A percentile compares a stretch with the other conserved stretches of the same genome.
phyloP scores from a whole-genome alignment of 441 rosid genomes.

The Rhodomyrtus psidioides region DNA sequence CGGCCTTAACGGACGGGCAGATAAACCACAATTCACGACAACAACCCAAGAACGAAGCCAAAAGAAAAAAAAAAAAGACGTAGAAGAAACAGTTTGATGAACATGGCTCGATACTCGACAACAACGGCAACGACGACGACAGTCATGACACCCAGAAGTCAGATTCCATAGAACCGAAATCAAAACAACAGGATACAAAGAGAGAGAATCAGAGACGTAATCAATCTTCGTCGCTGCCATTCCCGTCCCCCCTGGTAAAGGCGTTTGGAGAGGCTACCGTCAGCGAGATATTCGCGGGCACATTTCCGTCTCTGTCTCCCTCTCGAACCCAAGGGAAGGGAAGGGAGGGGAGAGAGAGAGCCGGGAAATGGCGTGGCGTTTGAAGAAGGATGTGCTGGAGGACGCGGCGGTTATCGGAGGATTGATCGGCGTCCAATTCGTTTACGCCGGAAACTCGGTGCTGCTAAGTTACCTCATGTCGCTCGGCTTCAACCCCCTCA shows the following conservation, averaged over 20 bases:
- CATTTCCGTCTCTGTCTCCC: not conserved
- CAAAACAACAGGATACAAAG: not conserved
- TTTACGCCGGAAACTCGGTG: conserved; percentile 6
- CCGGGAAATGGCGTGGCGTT: not conserved
- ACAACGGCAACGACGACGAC: not conserved
- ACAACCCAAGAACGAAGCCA: not conserved
- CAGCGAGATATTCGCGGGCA: not conserved
- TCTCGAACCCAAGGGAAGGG: not conserved
- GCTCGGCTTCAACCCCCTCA: conserved; percentile 4
- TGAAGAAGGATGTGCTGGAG: conserved; percentile 4
- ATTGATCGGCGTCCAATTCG: not conserved
- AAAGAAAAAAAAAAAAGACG: not conserved
- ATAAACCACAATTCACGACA: not conserved
- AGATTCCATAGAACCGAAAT: not conserved
- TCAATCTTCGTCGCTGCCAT: not conserved
- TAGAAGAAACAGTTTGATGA: not conserved
- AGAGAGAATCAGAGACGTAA: not conserved
- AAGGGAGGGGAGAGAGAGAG: not conserved
- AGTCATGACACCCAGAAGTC: not conserved
- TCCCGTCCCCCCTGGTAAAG: not conserved
- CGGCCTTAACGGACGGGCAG: not conserved
- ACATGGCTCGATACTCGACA: not conserved
- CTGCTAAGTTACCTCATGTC: conserved; percentile 8
- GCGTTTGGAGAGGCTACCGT: not conserved
- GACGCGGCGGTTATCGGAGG: conserved; percentile 5